Evolutionary conservation across 345 rosid species (phyloP).

Genomic region (Psidium guajava): DNA sequence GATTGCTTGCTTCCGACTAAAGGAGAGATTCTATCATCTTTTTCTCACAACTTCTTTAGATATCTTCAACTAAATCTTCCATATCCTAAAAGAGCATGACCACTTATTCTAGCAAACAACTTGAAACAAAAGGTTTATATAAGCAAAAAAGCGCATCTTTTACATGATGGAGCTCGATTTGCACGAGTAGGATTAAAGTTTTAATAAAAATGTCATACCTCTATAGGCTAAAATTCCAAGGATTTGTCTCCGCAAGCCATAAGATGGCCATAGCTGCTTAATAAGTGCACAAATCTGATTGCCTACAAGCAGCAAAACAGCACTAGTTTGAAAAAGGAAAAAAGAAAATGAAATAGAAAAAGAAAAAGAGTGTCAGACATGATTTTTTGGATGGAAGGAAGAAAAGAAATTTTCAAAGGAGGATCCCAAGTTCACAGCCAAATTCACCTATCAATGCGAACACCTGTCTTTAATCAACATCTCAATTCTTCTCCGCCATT

Average conservation of each 20-base stretch:
- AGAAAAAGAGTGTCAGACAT: neutral
- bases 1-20: neutral
- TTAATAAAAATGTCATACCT: neutral
- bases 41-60: neutral
- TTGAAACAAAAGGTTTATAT: neutral
- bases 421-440: neutral
- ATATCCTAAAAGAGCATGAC: neutral
- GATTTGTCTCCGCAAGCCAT: accelerated
- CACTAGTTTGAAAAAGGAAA: neutral
- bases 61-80: neutral
- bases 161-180: neutral
- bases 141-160: neutral
- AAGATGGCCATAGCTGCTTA: neutral
- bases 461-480: neutral
- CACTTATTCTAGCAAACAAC: neutral
- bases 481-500: neutral
- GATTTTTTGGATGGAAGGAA: neutral
- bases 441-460: neutral
- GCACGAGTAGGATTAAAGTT: neutral
- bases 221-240: neutral
- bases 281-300: neutral
- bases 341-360: too few species aligned
- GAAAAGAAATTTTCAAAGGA: neutral
- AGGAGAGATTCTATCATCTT: neutral
- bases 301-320: neutral